Percentiles rank a stretch among this genome's conserved stretches.
These are phyloP conservation scores for Apiotrichum montevideense DNA, from an alignment of 1,284 basidiomycete species.

Conservation along the genomic window DNA sequence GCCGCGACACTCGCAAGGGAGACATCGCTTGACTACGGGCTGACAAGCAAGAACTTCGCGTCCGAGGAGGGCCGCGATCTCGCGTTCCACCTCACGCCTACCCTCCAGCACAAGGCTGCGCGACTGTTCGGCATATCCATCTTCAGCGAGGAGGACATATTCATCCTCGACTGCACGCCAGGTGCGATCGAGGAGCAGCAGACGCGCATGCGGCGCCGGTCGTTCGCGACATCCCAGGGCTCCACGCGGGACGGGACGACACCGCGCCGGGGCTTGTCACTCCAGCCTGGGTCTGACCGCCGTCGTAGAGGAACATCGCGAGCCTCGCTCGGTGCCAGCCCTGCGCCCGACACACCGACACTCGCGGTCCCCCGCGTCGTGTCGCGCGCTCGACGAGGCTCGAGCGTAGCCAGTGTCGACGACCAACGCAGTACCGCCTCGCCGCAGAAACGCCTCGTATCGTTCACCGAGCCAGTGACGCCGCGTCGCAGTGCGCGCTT, in stretches of 20 bases:
- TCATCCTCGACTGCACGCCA: conserved; percentile 21
- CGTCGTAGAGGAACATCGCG: neutral
- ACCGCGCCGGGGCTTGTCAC: neutral
- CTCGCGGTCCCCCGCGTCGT: neutral
- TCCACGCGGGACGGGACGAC: neutral
- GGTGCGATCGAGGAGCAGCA: conserved; percentile 1
- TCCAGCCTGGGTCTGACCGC: neutral
- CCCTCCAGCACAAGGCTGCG: conserved; percentile 23
- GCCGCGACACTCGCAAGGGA: neutral
- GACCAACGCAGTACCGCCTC: neutral
- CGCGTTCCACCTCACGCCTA: conserved; percentile 22
- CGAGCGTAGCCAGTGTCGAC: neutral
- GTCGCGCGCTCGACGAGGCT: neutral
- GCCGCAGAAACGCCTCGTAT: neutral
- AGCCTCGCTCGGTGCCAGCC: neutral
- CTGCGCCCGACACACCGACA: neutral
- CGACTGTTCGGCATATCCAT: conserved; percentile 30
- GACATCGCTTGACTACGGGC: neutral
- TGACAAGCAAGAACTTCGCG: neutral
- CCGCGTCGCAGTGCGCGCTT: neutral
- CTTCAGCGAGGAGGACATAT: conserved; percentile 32
- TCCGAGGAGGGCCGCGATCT: conserved; percentile 12
- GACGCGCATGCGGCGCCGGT: neutral
- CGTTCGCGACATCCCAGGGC: neutral
- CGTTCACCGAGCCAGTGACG: neutral